Conservation (phyloP, 176 grass and related monocot species). For the Dendrocalamus sinicus region DNA sequence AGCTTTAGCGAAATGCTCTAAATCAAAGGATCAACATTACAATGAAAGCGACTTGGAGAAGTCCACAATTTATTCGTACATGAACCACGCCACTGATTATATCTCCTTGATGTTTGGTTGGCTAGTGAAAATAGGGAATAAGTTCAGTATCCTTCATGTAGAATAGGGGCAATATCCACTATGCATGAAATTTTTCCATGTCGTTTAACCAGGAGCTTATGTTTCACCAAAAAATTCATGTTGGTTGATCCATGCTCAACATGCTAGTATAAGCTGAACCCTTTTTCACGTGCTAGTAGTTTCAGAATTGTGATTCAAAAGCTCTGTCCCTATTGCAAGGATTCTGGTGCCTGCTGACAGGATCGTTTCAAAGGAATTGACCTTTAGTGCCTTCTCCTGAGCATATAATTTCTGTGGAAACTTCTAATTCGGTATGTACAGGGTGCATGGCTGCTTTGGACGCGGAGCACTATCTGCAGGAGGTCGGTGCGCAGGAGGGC, state of each 20-base stretch:
- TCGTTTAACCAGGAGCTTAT: neutral
- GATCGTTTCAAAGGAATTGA: neutral
- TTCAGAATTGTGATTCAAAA: constrained; percentile 26
- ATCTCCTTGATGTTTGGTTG: neutral
- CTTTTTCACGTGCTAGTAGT: neutral
- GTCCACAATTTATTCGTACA: neutral
- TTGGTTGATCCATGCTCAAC: neutral
- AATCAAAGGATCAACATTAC: neutral
- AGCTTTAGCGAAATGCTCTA: neutral
- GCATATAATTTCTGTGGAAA: neutral
- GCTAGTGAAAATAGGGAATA: neutral
- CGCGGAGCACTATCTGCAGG: constrained; percentile 93
- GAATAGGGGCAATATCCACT: neutral
- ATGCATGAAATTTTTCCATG: neutral
- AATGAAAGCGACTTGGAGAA: neutral
- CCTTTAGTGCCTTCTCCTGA: neutral
- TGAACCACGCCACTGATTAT: neutral
- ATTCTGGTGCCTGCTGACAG: neutral
- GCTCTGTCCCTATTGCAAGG: neutral
- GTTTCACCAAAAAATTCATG: neutral
- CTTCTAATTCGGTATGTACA: constrained; percentile 30
- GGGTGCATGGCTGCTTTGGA: constrained; percentile 95
- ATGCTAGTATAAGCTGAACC: neutral
- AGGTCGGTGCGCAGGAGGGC: constrained; percentile 67
- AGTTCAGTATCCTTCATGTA: neutral